phyloP scores from a whole-genome alignment of 2,329 filamentous ascomycete species.

The Aspergillus niger region DNA sequence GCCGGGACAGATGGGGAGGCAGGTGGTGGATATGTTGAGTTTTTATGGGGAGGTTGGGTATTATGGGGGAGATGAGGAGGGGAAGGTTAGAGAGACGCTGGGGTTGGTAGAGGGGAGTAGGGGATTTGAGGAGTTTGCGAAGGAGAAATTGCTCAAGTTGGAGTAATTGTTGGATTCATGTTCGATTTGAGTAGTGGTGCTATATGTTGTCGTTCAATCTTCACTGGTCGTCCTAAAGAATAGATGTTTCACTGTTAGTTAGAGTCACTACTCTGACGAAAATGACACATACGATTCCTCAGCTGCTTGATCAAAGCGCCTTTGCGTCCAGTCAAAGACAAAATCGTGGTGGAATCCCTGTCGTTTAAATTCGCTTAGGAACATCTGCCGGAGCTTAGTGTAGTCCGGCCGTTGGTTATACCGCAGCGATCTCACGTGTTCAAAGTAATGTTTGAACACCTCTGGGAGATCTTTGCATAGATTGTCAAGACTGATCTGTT shows the following conservation, averaged over 20 bases:
- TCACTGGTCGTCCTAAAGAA: no score
- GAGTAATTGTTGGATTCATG: neutral
- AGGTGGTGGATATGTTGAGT: slow-evolving; percentile 27
- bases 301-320: neutral
- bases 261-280: no score
- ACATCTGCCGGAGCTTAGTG: neutral
- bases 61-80: slow-evolving; percentile 36
- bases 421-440: neutral
- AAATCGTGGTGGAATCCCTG: neutral
- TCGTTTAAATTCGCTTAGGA: neutral
- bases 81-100: slow-evolving; percentile 34
- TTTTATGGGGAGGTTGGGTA: slow-evolving; percentile 40
- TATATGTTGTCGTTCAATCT: neutral
- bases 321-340: slow-evolving; percentile 6
- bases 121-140: slow-evolving; percentile 41
- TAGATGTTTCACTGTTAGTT: no score
- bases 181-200: neutral
- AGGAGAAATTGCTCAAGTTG: slow-evolving; percentile 5
- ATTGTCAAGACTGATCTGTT: neutral
- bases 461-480: neutral
- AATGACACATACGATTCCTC: no score
- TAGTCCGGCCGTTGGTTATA: slow-evolving; percentile 4
- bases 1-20: slow-evolving; percentile 8
- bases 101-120: slow-evolving; percentile 32
- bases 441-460: neutral